Evolutionary conservation across 2,329 filamentous ascomycete genomes (phyloP).

Genomic region (Fusarium humuli): DNA sequence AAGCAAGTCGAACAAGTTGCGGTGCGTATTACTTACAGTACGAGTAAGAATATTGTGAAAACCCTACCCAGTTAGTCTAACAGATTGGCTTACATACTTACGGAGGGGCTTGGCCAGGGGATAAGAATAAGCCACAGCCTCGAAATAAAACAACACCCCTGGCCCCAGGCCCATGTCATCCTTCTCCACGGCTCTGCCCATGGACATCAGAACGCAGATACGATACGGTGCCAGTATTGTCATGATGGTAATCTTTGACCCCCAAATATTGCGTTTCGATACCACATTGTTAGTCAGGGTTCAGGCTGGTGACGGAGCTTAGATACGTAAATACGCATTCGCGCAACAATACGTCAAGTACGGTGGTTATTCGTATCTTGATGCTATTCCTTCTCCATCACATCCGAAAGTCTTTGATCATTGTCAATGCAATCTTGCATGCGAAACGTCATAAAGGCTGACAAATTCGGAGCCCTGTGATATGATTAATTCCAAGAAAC

Average conservation of each 20-base stretch:
- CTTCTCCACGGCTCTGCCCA: constrained; percentile 24
- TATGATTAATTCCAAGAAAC: constrained; percentile 7
- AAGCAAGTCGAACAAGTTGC: constrained; percentile 5
- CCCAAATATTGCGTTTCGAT: constrained; percentile 1
- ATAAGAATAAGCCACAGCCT: constrained; percentile 42
- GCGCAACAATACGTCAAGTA: background rate
- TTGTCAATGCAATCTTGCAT: background rate
- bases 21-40: constrained; percentile 23
- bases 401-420: background rate
- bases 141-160: constrained; percentile 24
- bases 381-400: background rate
- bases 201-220: constrained; percentile 5
- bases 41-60: background rate
- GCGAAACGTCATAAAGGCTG: constrained; percentile 25
- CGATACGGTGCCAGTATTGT: background rate
- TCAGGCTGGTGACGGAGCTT: constrained; percentile 14
- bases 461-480: constrained; percentile 10
- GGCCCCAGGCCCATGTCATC: constrained; percentile 17
- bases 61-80: background rate
- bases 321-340: constrained; percentile 29
- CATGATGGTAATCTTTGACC: constrained; percentile 8
- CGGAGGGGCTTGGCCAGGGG: constrained; percentile 29
- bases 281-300: background rate
- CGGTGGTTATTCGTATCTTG: constrained; percentile 9
- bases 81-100: constrained; percentile 22